These are phyloP conservation scores for Trichophyton benhamiae DNA, from an alignment of 2,329 filamentous ascomycete species.

Conservation along the genomic window DNA sequence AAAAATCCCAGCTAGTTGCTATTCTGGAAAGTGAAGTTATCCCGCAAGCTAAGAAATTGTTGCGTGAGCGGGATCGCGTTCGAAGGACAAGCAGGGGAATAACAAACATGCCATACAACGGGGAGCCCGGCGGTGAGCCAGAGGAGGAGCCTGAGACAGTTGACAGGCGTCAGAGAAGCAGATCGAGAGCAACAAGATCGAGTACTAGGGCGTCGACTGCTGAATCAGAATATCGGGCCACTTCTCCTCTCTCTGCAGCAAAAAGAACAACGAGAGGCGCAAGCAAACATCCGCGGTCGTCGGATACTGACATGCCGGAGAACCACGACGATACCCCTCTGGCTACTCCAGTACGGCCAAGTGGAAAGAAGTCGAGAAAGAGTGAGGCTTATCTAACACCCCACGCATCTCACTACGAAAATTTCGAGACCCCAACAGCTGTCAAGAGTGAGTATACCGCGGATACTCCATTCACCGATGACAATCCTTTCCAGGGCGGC, in stretches of 20 bases:
- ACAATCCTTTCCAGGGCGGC: conserved; percentile 89
- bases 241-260: conserved; percentile 28
- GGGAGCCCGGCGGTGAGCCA: conserved; percentile 52
- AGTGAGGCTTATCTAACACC: conserved; percentile 30
- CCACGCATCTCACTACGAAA: conserved; percentile 12
- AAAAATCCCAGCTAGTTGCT: conserved; percentile 77
- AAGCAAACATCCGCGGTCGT: conserved; percentile 39
- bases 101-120: conserved; percentile 50
- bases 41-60: conserved; percentile 64
- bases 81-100: conserved; percentile 85
- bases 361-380: conserved; percentile 41
- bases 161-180: conserved; percentile 39
- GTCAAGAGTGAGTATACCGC: conserved; percentile 37
- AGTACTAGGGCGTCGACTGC: conserved; percentile 36
- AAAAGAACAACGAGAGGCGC: conserved; percentile 39
- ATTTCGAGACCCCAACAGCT: conserved; percentile 23
- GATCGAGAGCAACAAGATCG: conserved; percentile 30
- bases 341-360: conserved; percentile 30
- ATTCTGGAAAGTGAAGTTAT: conserved; percentile 70
- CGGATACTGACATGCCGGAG: conserved; percentile 41
- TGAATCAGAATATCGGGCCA: conserved; percentile 24
- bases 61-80: conserved; percentile 61
- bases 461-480: conserved; percentile 64
- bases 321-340: conserved; percentile 28
- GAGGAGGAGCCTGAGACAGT: conserved; percentile 43